Evolutionary conservation across 192 early-diverging fungal species (phyloP).

Genomic region (Coemansia sp.): DNA sequence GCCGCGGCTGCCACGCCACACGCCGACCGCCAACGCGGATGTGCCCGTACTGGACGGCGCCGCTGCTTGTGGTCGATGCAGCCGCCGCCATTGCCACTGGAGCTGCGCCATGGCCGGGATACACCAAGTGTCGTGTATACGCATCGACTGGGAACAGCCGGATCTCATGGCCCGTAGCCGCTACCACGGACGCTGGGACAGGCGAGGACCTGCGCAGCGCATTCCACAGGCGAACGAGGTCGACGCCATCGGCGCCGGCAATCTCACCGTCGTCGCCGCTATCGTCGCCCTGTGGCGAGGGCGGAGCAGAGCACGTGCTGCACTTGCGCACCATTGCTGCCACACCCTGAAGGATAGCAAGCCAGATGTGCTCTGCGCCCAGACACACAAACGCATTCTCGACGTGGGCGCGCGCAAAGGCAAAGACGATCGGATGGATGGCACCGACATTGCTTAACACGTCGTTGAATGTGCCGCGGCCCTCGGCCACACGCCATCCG

Average conservation of each 20-base stretch:
- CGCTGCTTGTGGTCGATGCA: slow-evolving; percentile 17
- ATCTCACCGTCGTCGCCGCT: neutral
- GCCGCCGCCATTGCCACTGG: slow-evolving; percentile 49
- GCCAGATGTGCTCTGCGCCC: slow-evolving; percentile 50
- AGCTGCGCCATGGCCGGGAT: slow-evolving; percentile 33
- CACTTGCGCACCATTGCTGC: slow-evolving; percentile 22
- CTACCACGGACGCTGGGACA: slow-evolving; percentile 11
- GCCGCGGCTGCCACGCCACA: slow-evolving; percentile 33
- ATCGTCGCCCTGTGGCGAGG: neutral
- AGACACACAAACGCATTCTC: slow-evolving; percentile 22
- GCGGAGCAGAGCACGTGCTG: slow-evolving; percentile 1
- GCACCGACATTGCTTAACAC: slow-evolving; percentile 27
- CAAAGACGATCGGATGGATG: slow-evolving; percentile 41
- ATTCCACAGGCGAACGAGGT: slow-evolving; percentile 29
- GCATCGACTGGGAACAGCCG: slow-evolving; percentile 38
- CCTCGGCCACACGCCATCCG: slow-evolving; percentile 41
- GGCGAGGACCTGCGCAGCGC: slow-evolving; percentile 33
- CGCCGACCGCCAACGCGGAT: slow-evolving; percentile 14
- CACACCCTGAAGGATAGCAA: slow-evolving; percentile 39
- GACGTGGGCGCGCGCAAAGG: slow-evolving; percentile 41
- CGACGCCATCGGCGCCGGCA: neutral
- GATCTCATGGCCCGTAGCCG: slow-evolving; percentile 26
- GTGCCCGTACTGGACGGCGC: slow-evolving; percentile 21
- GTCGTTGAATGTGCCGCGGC: slow-evolving; percentile 46
- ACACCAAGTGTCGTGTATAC: slow-evolving; percentile 33